A percentile compares a stretch with the other conserved stretches of the same genome.
Conservation (phyloP, 352 stramenopile genomes). For the Globisporangium alternatum region DNA sequence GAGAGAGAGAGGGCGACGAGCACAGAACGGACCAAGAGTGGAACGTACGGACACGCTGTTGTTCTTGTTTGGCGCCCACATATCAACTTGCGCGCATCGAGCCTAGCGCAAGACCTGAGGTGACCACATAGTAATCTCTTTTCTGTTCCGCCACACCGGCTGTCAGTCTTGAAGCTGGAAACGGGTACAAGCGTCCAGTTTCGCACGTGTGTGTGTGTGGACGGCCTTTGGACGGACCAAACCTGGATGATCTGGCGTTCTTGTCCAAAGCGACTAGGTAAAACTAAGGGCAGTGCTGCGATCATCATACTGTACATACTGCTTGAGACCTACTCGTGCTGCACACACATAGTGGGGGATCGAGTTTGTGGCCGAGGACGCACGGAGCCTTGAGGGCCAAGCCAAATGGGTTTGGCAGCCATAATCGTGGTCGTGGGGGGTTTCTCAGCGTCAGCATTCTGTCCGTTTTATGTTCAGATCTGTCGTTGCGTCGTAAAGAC, state of each 20-base stretch:
- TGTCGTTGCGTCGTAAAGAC: background rate
- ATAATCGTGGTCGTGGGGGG: background rate
- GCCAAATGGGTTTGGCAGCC: background rate
- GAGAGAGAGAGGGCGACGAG: slow-evolving; percentile 8
- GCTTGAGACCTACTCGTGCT: too few relatives aligned
- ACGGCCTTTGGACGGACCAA: background rate
- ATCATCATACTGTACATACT: background rate
- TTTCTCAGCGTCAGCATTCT: background rate
- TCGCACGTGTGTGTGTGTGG: background rate
- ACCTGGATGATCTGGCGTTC: slow-evolving; percentile 2
- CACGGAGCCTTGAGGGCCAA: background rate
- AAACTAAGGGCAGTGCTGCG: too few relatives aligned
- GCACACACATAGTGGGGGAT: too few relatives aligned
- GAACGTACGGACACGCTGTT: background rate
- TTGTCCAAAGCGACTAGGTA: too few relatives aligned
- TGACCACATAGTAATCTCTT: slow-evolving; percentile 5
- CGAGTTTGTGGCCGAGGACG: too few relatives aligned
- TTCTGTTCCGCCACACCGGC: slow-evolving; percentile 5
- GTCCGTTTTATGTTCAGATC: background rate
- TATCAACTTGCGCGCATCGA: background rate
- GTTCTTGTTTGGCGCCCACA: background rate
- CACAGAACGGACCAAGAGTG: background rate
- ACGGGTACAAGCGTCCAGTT: slow-evolving; percentile 5
- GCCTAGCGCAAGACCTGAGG: background rate
- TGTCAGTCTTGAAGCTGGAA: slow-evolving; percentile 7